Evolutionary conservation across 2,329 filamentous ascomycete species (phyloP).

Genomic region (Neonectria ditissima): DNA sequence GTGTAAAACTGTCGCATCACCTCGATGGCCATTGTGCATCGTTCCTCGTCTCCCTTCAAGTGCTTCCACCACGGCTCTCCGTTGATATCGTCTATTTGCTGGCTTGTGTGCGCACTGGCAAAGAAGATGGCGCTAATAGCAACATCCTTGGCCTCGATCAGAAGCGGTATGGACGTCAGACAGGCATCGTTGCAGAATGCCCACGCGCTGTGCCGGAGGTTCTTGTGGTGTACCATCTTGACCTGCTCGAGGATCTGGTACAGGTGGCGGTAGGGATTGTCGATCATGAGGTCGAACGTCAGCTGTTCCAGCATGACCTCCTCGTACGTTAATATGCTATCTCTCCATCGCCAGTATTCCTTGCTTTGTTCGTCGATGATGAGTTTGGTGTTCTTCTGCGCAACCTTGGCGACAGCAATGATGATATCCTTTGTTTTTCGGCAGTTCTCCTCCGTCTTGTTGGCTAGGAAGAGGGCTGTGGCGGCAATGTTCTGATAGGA

Average conservation of each 20-base stretch:
- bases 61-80: constrained; percentile 90
- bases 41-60: constrained; percentile 76
- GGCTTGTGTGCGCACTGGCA: constrained; percentile 78
- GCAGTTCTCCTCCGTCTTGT: constrained; percentile 97
- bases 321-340: constrained; percentile 92
- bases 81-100: constrained; percentile 80
- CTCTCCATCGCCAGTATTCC: constrained; percentile 98
- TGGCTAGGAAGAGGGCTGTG: constrained; percentile 91
- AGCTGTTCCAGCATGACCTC: constrained; percentile 91
- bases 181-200: constrained; percentile 93
- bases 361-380: constrained; percentile 97
- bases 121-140: constrained; percentile 90
- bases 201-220: constrained; percentile 88
- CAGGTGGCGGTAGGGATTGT: constrained; percentile 87
- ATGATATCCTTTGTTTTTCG: constrained; percentile 96
- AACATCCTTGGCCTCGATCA: constrained; percentile 83
- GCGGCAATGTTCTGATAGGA: constrained; percentile 79
- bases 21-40: constrained; percentile 79
- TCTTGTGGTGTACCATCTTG: constrained; percentile 81
- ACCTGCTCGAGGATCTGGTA: constrained; percentile 84
- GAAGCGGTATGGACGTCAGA: constrained; percentile 84
- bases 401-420: constrained; percentile 91
- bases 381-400: constrained; percentile 91
- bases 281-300: constrained; percentile 93
- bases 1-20: constrained; percentile 78